A percentile compares a stretch with the other conserved stretches of the same genome.
Conservation (phyloP, 805 yeast species). For the Yamadazyma olivae region DNA sequence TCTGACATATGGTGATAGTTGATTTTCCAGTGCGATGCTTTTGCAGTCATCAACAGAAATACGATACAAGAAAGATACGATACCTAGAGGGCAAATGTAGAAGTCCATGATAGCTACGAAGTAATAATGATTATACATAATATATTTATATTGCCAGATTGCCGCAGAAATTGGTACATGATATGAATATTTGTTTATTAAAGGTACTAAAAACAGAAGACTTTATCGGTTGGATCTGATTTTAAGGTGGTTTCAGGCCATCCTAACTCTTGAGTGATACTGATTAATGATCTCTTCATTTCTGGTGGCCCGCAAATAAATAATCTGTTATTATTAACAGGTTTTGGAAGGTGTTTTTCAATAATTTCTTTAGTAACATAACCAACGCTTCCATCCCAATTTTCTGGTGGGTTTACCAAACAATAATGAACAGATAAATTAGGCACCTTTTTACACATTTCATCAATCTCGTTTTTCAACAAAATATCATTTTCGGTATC, state of each 20-base stretch:
- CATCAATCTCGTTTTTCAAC: slow-evolving; percentile 69
- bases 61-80: no score
- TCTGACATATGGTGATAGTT: not conserved
- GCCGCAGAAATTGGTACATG: no score
- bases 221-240: slow-evolving; percentile 50
- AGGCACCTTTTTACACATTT: slow-evolving; percentile 61
- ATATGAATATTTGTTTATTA: no score
- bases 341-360: slow-evolving; percentile 49
- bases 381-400: slow-evolving; percentile 62
- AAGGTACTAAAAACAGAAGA: slow-evolving; percentile 50
- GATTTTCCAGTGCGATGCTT: not conserved
- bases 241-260: slow-evolving; percentile 51
- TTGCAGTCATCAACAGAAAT: no score
- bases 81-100: no score
- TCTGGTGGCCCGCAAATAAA: slow-evolving; percentile 75
- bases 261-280: slow-evolving; percentile 56
- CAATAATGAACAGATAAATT: slow-evolving; percentile 60
- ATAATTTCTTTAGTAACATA: slow-evolving; percentile 58
- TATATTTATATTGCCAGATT: no score
- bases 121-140: no score
- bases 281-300: slow-evolving; percentile 54
- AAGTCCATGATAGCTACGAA: no score
- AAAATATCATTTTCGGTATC: slow-evolving; percentile 76
- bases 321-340: slow-evolving; percentile 49
- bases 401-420: slow-evolving; percentile 40